Evolutionary conservation across 2,329 filamentous ascomycete genomes (phyloP), one percentile per base, ranked within the genome.

Genomic region (Pochonia chlamydosporia): DNA sequence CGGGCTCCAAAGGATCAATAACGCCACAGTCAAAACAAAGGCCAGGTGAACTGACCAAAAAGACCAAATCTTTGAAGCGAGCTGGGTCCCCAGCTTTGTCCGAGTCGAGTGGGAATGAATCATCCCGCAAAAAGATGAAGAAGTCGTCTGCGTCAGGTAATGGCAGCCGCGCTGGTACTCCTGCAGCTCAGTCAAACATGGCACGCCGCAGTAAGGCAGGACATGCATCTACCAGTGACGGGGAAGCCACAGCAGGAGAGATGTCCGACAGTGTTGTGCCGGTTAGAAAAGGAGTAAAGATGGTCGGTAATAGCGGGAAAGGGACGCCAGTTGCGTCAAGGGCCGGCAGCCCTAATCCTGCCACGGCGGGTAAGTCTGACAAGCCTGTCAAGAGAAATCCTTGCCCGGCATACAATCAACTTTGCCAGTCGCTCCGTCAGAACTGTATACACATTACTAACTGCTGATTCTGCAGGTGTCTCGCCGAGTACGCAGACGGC

Each of bases 31-130:
- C 69, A 43, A 79, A 77, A 59, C 71, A 69, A 45, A 69, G 70
- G 47, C 58, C 65, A 10, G 63, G 65, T 21, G 55, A 63, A 13
- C 21, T 45, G 6, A 43, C 49, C 1, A 81, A 79, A 64, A 81
- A 80, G 61, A 65, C 67, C 57, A 83, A 81, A 59, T 76, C 74
- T 26, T 78, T 92, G 44, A 96, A 96, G 70, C 84, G 92, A 25
- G 79, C 88, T 26, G 89, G 90, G 16, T 96, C 90, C 14, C 89
- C 91, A 3, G 86, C 91, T 54, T 76, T 87, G 26, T 96, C 90
- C 2, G 92, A 97, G 63, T 89, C 89, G 9, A 95, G 89, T 63
- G 92, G 89, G 45, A 95, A 91, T 56, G 92, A 97, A 63, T 92
- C 88, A 1, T 81, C 84, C 21, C 85, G 93, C 69, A 89, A 88